Evolutionary conservation across 2,329 filamentous ascomycete genomes (phyloP), one percentile per base, ranked within the genome.

Genomic region (Fusarium pseudocircinatum): DNA sequence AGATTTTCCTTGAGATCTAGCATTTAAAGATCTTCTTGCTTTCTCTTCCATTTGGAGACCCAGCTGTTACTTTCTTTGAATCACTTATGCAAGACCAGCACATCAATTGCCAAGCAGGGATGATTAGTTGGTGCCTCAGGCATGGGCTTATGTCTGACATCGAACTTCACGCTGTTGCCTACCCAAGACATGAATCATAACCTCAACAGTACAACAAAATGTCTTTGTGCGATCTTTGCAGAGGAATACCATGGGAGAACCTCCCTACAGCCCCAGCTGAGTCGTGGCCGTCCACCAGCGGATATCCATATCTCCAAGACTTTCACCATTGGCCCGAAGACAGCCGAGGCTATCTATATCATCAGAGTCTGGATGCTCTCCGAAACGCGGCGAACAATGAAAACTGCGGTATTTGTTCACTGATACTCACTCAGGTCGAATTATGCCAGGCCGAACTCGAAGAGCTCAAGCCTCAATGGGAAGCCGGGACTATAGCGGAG

Each of bases 171-270:
- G 47, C 12, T 24, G 28, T 9, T 26, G 53, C 28, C 39, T 34
- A 10, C 16, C 11, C 0, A 2, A 15, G 34, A 24, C 3, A 20
- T 14, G 11, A 7, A 34, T 2, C 30, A 1, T 6, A 34, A 5
- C 47, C 14, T 24, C 8, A 24, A 24, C 12, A 34, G 7, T 6
- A 24, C 15, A 10, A 12, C 9, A 28, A 24, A 20, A 67, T 67
- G 63, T 4, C 2, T 14, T 8, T 65, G 1, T 67, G 64, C 20
- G 13, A 15, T 14, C n/a, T 59, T 4, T 67, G 64, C 4, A 36
- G 7, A 10, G 2, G 7, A 9, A 52, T 67, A 2, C 61, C 50
- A 2, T 65, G 64, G 64, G 34, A 26, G 1, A 40, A 28, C 2
- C 44, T 67, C 12, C 44, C 64, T 1, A 10, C 16, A 7, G 59